phyloP scores from a whole-genome alignment of 306 rosid species.

The Cucurbita moschata region DNA sequence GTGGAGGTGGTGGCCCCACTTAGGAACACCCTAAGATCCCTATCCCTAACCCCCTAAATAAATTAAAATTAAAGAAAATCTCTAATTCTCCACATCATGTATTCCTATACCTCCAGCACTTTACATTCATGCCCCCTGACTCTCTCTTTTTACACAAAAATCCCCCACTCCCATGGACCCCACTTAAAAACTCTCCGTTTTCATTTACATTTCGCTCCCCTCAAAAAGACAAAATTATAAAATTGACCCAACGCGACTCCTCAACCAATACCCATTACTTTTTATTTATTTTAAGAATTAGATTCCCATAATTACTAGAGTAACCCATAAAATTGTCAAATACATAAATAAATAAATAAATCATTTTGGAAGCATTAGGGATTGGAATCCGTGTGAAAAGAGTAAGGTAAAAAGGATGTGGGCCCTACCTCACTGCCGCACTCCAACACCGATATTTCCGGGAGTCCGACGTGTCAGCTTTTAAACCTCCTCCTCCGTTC shows the following conservation, averaged over 20 bases:
- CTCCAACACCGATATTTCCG: background rate
- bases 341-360: no score
- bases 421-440: background rate
- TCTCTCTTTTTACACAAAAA: background rate
- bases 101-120: background rate
- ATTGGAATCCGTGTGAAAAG: background rate
- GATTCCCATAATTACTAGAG: background rate
- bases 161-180: no score
- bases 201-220: background rate
- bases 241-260: background rate
- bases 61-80: background rate
- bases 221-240: background rate
- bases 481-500: background rate
- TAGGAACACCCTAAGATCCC: background rate
- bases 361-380: no score
- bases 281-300: no score
- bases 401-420: background rate
- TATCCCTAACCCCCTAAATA: background rate
- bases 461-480: constrained; percentile 10
- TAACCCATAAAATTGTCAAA: background rate
- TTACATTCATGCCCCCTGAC: background rate
- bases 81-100: constrained; percentile 3
- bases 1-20: constrained; percentile 1
- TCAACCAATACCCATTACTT: background rate
- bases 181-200: background rate